Conservation (phyloP, 257 asterid species). For the Striga asiatica region DNA sequence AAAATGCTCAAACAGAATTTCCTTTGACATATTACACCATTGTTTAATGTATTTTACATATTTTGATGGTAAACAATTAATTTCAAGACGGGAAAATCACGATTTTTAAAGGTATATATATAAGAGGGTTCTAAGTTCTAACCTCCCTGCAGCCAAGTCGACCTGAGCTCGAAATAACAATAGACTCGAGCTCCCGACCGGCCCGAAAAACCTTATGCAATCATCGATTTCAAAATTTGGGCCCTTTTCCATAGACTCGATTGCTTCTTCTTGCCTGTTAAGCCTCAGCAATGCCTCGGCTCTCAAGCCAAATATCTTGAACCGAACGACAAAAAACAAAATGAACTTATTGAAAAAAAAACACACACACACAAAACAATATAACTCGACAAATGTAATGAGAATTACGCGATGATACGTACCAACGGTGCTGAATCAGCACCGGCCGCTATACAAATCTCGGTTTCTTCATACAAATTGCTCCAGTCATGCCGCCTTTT, state of each 20-base stretch:
- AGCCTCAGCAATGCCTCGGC: slow-evolving; percentile 70
- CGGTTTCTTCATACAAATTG: slow-evolving; percentile 38
- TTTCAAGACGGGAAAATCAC: no score
- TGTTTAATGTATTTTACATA: no score
- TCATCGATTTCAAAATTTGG: slow-evolving; percentile 54
- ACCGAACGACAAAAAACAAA: not conserved
- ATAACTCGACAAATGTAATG: not conserved
- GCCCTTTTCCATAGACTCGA: slow-evolving; percentile 40
- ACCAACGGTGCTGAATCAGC: slow-evolving; percentile 90
- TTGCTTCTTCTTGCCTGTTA: slow-evolving; percentile 65
- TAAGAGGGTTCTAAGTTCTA: no score
- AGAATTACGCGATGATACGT: not conserved
- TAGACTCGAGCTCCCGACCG: slow-evolving; percentile 38
- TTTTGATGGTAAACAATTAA: no score
- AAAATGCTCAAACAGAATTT: no score
- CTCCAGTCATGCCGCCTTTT: slow-evolving; percentile 59
- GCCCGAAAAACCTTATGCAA: slow-evolving; percentile 57
- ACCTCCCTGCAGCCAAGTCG: slow-evolving; percentile 70
- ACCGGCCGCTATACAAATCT: slow-evolving; percentile 40
- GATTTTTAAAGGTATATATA: no score
- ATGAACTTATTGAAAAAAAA: not conserved
- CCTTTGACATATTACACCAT: no score
- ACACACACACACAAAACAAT: not conserved
- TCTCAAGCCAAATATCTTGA: slow-evolving; percentile 58
- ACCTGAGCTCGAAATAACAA: slow-evolving; percentile 54